phyloP scores from a whole-genome alignment of 108 stramenopile species.

The Pseudonitzschia multistriata region DNA sequence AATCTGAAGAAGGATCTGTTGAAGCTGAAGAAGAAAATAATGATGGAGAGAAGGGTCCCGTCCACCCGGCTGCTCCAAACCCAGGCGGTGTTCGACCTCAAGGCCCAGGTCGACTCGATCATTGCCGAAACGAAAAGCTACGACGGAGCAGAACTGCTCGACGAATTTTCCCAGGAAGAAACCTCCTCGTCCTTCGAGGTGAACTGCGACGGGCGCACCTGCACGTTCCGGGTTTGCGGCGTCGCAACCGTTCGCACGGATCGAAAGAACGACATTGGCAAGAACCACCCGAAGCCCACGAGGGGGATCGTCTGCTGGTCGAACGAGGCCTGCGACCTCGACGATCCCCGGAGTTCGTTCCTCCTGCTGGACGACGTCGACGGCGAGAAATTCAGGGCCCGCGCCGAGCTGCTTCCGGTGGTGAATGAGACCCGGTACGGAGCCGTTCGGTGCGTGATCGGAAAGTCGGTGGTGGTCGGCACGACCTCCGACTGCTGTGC shows the following conservation, averaged over 20 bases:
- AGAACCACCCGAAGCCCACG: not conserved
- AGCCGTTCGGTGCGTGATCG: constrained; percentile 25
- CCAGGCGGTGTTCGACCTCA: constrained; percentile 5
- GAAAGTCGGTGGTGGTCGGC: constrained; percentile 24
- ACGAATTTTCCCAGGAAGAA: not conserved
- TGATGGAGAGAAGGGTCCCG: constrained; percentile 17
- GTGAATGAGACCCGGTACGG: constrained; percentile 24
- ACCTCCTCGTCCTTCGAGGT: constrained; percentile 20
- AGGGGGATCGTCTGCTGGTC: constrained; percentile 38
- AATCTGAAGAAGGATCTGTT: constrained; percentile 25
- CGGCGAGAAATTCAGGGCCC: not conserved
- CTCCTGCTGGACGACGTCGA: constrained; percentile 21
- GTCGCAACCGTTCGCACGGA: not conserved
- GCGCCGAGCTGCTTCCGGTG: constrained; percentile 13
- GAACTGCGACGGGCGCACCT: constrained; percentile 24
- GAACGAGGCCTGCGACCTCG: constrained; percentile 36
- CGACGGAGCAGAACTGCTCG: not conserved
- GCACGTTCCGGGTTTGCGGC: constrained; percentile 20
- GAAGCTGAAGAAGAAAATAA: constrained; percentile 32
- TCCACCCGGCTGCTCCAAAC: not conserved
- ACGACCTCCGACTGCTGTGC: not conserved
- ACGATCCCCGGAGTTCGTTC: no score
- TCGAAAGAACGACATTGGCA: constrained; percentile 12
- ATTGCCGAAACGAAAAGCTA: not conserved
- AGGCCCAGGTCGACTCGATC: constrained; percentile 26